Evolutionary conservation across 1,284 basidiomycete species (phyloP).

Genomic region (Sporisorium exsertum): DNA sequence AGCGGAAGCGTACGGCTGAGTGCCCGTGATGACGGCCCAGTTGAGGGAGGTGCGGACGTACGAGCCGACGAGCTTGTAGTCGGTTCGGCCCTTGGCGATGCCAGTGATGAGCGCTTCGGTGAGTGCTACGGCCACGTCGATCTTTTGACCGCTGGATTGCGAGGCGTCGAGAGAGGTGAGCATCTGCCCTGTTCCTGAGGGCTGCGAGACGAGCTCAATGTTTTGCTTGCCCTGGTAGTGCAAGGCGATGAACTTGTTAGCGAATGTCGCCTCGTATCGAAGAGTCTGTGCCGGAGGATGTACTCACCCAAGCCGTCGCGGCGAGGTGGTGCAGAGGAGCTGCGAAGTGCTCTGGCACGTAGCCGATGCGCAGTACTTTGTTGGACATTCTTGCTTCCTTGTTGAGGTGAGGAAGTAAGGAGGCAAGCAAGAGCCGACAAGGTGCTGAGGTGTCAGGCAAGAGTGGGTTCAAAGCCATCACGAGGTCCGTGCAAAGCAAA

Average conservation of each 20-base stretch:
- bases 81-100: slow-evolving; percentile 81
- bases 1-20: slow-evolving; percentile 71
- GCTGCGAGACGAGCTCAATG: slow-evolving; percentile 60
- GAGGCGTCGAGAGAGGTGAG: slow-evolving; percentile 57
- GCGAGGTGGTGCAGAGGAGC: slow-evolving; percentile 61
- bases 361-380: slow-evolving; percentile 56
- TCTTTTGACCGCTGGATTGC: slow-evolving; percentile 47
- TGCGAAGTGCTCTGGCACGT: slow-evolving; percentile 66
- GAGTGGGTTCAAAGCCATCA: background rate
- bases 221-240: slow-evolving; percentile 44
- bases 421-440: background rate
- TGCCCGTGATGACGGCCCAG: slow-evolving; percentile 86
- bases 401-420: background rate
- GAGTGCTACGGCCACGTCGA: slow-evolving; percentile 77
- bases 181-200: slow-evolving; percentile 67
- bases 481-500: background rate
- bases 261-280: background rate
- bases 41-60: slow-evolving; percentile 76
- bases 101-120: slow-evolving; percentile 94
- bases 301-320: slow-evolving; percentile 53
- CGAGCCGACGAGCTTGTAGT: slow-evolving; percentile 91
- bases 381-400: slow-evolving; percentile 8
- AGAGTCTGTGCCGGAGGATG: background rate
- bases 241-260: background rate
- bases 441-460: background rate